These are phyloP conservation scores for Lippia alba DNA, from an alignment of 305 asterid species.

Conservation along the genomic window DNA sequence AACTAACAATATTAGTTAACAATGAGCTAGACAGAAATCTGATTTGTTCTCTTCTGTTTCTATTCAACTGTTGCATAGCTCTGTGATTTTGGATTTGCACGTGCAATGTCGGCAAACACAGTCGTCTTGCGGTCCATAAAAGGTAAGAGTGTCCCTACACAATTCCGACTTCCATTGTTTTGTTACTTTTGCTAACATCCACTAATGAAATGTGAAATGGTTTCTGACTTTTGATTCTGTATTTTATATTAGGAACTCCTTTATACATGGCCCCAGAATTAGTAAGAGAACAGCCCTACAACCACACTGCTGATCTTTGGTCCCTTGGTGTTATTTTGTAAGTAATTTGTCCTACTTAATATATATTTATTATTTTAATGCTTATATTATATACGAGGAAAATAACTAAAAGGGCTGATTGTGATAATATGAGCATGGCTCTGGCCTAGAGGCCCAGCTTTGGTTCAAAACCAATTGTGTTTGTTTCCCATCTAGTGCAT, in stretches of 20 bases:
- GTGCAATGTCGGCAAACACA: slow-evolving; percentile 99
- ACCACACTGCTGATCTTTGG: slow-evolving; percentile 99
- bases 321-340: slow-evolving; percentile 99
- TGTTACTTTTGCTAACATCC: slow-evolving; percentile 23
- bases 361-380: not conserved
- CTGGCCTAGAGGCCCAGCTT: slow-evolving; percentile 13
- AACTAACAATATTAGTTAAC: slow-evolving; percentile 7
- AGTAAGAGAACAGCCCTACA: slow-evolving; percentile 99
- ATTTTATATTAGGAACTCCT: slow-evolving; percentile 79
- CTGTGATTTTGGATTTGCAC: slow-evolving; percentile 99
- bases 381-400: slow-evolving; percentile 5
- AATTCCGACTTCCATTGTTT: slow-evolving; percentile 16
- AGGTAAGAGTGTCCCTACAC: slow-evolving; percentile 54
- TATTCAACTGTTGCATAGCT: slow-evolving; percentile 59
- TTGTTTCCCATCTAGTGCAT: slow-evolving; percentile 14
- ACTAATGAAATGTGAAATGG: slow-evolving; percentile 34
- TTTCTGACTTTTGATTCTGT: slow-evolving; percentile 36
- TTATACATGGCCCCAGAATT: slow-evolving; percentile 99
- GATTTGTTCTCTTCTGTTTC: slow-evolving; percentile 30
- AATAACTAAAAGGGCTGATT: slow-evolving; percentile 2
- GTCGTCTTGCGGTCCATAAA: slow-evolving; percentile 97
- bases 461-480: slow-evolving; percentile 8
- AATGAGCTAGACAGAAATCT: slow-evolving; percentile 33
- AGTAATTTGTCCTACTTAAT: slow-evolving; percentile 38
- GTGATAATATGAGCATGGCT: slow-evolving; percentile 22